Percentiles rank a stretch among this genome's conserved stretches.
Conservation (phyloP, 495 filamentous ascomycete species). For the Trichoderma reesei region DNA sequence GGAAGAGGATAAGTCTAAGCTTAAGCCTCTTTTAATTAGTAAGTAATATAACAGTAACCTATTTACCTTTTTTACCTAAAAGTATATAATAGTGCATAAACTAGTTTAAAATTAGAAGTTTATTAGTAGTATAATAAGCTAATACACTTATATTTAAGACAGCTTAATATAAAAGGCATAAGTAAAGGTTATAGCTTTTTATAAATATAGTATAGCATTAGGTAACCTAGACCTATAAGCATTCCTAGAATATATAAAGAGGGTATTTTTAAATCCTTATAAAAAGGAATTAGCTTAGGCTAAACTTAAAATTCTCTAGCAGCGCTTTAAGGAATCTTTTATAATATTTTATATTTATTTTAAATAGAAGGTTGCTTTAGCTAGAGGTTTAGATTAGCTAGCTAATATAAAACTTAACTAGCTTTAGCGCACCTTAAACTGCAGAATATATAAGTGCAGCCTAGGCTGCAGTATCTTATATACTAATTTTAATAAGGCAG, state of each 20-base stretch:
- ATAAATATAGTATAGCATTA: not conserved
- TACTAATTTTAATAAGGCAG: not conserved
- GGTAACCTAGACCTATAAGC: not conserved
- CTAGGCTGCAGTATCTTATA: not conserved
- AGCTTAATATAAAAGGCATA: not conserved
- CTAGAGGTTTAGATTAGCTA: not conserved
- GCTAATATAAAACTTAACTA: not conserved
- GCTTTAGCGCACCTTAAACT: not conserved
- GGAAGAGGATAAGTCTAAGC: too few species aligned
- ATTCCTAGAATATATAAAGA: not conserved
- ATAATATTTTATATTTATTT: not conserved
- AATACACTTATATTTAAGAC: not conserved
- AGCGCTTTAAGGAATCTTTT: not conserved
- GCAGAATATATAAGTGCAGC: not conserved
- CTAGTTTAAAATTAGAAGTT: not conserved
- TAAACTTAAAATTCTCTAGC: not conserved
- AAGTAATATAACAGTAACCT: not conserved
- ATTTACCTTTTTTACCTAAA: not conserved
- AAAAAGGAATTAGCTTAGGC: not conserved
- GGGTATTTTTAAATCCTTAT: not conserved
- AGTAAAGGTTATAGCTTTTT: not conserved
- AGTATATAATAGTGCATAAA: constrained; percentile 1
- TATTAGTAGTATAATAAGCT: not conserved
- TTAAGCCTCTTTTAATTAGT: not conserved
- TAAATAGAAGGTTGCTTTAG: not conserved